Conservation (phyloP, 495 filamentous ascomycete species). For the Lentithecium fluviatile region DNA sequence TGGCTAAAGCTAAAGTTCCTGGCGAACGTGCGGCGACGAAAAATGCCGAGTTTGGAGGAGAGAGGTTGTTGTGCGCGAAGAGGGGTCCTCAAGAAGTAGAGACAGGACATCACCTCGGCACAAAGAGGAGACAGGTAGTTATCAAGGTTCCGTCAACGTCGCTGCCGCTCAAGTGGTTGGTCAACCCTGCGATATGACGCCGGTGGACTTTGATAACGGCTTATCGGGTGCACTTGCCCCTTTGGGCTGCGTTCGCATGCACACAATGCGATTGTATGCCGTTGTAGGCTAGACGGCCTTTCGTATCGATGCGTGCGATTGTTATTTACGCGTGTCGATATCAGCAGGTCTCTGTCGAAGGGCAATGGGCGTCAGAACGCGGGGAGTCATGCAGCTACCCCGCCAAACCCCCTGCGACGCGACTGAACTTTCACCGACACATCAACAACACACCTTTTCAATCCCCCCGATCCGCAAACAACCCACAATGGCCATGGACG, state of each 20-base stretch:
- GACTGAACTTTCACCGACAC: neutral
- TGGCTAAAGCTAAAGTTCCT: conserved; percentile 4
- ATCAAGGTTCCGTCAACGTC: neutral
- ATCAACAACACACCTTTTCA: neutral
- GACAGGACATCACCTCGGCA: conserved; percentile 21
- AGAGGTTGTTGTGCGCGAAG: neutral
- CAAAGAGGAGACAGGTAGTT: neutral
- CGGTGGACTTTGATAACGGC: neutral
- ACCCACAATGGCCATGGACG: conserved; percentile 32
- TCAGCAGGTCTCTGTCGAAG: no score
- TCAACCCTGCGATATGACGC: conserved; percentile 17
- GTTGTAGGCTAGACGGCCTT: neutral
- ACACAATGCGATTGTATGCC: neutral
- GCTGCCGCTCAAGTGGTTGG: neutral
- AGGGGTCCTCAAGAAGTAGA: neutral
- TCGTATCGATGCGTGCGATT: no score
- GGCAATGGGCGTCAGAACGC: neutral
- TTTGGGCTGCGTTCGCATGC: conserved; percentile 1
- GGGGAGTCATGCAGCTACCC: neutral
- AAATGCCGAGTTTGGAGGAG: neutral
- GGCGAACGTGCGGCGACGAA: neutral
- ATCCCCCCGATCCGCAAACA: neutral
- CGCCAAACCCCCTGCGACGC: neutral
- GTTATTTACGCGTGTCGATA: neutral
- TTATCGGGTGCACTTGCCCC: conserved; percentile 7